phyloP scores from a whole-genome alignment of 768 basidiomycete species.

The Chalciporus pseudorubinellus region DNA sequence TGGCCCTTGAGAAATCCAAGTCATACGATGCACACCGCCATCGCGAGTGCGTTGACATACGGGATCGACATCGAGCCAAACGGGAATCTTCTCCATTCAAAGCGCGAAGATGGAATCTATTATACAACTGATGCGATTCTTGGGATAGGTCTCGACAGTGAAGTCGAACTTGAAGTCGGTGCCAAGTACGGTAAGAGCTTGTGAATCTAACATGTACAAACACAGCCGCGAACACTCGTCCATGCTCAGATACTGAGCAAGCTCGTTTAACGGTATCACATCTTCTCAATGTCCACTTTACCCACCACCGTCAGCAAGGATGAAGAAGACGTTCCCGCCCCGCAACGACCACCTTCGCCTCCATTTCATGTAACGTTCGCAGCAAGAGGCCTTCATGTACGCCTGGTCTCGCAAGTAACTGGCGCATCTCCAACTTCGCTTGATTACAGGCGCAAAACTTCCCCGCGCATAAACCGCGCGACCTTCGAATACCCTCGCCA shows the following conservation, averaged over 20 bases:
- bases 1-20: slow-evolving; percentile 57
- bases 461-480: slow-evolving; percentile 76
- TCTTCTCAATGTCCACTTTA: slow-evolving; percentile 24
- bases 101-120: background rate
- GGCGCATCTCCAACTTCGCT: slow-evolving; percentile 13
- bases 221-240: slow-evolving; percentile 1
- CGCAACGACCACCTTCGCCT: slow-evolving; percentile 66
- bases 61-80: slow-evolving; percentile 71
- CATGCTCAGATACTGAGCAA: background rate
- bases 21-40: background rate
- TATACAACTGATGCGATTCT: background rate
- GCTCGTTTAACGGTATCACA: background rate
- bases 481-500: slow-evolving; percentile 61
- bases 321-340: slow-evolving; percentile 57
- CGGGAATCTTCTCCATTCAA: slow-evolving; percentile 12
- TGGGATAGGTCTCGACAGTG: background rate
- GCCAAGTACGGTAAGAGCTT: slow-evolving; percentile 1
- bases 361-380: slow-evolving; percentile 70
- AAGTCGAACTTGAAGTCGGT: no score
- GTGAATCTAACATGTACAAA: slow-evolving; percentile 28
- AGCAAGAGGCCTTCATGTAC: slow-evolving; percentile 72
- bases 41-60: slow-evolving; percentile 35
- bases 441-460: slow-evolving; percentile 65
- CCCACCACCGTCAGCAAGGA: slow-evolving; percentile 35
- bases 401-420: slow-evolving; percentile 9